Percentiles rank a stretch among this genome's conserved stretches.
Conservation (phyloP, 2,329 filamentous ascomycete genomes). For the Cryphonectria parasitica region DNA sequence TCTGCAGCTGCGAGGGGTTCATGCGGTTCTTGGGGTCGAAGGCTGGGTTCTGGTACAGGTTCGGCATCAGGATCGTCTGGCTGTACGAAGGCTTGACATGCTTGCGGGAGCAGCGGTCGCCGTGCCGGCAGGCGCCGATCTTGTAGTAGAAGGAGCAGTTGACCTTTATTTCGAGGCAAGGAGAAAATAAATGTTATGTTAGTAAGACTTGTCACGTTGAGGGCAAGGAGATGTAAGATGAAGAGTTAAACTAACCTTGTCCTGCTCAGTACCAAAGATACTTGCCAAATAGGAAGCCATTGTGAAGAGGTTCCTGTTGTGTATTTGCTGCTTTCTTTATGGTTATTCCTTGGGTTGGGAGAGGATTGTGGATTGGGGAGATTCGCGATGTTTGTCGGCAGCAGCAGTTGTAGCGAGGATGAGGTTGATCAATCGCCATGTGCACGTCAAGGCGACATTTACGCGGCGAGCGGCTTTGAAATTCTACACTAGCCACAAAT, state of each 20-base stretch:
- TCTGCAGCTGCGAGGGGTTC: conserved; percentile 94
- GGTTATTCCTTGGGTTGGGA: background rate
- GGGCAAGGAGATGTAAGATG: background rate
- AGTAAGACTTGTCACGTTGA: conserved; percentile 26
- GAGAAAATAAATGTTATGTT: conserved; percentile 11
- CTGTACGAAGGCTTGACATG: conserved; percentile 99
- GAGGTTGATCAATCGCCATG: background rate
- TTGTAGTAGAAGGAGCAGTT: conserved; percentile 99
- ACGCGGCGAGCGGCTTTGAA: background rate
- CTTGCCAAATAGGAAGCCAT: conserved; percentile 99
- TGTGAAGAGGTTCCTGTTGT: conserved; percentile 29
- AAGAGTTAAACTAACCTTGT: conserved; percentile 60
- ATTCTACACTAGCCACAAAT: conserved; percentile 11
- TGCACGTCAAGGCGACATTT: background rate
- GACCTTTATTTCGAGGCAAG: conserved; percentile 51
- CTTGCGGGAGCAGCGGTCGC: conserved; percentile 96
- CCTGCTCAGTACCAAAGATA: conserved; percentile 99
- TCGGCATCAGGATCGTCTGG: conserved; percentile 96
- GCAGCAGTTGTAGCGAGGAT: background rate
- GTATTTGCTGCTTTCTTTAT: background rate
- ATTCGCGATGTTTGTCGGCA: background rate
- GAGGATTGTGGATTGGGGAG: no score
- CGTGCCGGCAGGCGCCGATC: conserved; percentile 97
- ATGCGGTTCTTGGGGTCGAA: conserved; percentile 97
- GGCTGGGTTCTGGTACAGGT: conserved; percentile 98